Conservation (phyloP, 306 rosid species). For the Lathyrus sativus region DNA sequence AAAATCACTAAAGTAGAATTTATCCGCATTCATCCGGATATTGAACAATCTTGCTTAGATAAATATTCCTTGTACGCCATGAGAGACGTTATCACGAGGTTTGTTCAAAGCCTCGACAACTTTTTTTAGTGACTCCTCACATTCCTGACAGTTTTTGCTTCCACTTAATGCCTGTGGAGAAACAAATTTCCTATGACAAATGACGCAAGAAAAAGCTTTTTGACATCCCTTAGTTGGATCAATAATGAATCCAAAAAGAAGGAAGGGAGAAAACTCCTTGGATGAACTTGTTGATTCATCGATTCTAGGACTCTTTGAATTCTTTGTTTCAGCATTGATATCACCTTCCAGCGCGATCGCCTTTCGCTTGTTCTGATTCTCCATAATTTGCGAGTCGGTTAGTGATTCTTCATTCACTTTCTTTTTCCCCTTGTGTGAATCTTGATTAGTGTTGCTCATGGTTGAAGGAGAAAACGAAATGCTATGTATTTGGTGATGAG, state of each 20-base stretch:
- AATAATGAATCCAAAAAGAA: neutral
- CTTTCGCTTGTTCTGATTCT: neutral
- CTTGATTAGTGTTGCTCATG: neutral
- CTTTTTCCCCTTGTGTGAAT: neutral
- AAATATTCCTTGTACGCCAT: no score
- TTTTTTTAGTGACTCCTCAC: neutral
- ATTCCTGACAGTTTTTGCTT: slow-evolving; percentile 17
- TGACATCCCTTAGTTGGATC: neutral
- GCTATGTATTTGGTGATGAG: neutral
- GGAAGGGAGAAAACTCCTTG: neutral
- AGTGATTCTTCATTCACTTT: slow-evolving; percentile 5
- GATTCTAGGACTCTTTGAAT: neutral
- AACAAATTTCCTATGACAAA: neutral
- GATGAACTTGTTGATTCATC: neutral
- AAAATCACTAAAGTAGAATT: no score
- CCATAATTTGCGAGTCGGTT: neutral
- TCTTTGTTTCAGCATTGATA: neutral
- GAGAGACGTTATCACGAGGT: neutral
- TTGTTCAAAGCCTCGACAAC: neutral
- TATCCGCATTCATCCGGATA: no score
- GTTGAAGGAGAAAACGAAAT: neutral
- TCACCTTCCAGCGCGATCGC: neutral
- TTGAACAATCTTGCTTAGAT: no score
- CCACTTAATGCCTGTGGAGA: slow-evolving; percentile 33
- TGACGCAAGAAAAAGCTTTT: neutral